phyloP scores from a whole-genome alignment of 805 yeast genomes.

The Wickerhamiella allomyrinae region DNA sequence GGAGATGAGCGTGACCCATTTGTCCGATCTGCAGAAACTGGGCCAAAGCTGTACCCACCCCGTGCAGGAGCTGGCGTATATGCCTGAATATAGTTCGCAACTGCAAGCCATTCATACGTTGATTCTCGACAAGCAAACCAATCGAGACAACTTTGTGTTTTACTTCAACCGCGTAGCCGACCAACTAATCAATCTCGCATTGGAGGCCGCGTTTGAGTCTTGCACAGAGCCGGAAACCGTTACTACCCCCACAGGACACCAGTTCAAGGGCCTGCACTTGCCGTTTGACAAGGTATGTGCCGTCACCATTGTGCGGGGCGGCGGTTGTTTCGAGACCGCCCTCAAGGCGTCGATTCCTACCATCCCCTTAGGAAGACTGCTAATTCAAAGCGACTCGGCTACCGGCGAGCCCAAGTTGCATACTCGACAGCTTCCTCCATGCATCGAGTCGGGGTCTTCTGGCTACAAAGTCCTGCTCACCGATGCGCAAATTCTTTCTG shows the following conservation, averaged over 20 bases:
- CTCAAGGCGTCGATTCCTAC: conserved; percentile 65
- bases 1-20: conserved; percentile 51
- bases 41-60: conserved; percentile 26
- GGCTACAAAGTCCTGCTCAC: conserved; percentile 43
- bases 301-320: conserved; percentile 73
- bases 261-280: conserved; percentile 22
- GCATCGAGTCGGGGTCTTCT: conserved; percentile 14
- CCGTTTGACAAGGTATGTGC: conserved; percentile 43
- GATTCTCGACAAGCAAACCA: conserved; percentile 39
- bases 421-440: conserved; percentile 54
- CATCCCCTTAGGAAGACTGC: conserved; percentile 62
- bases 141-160: conserved; percentile 68
- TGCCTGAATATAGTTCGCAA: conserved; percentile 38
- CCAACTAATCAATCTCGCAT: conserved; percentile 50
- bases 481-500: conserved; percentile 82
- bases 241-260: conserved; percentile 30
- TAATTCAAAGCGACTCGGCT: conserved; percentile 72
- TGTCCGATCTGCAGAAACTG: conserved; percentile 45
- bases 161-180: conserved; percentile 74
- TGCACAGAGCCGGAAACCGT: conserved; percentile 24
- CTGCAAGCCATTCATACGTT: conserved; percentile 58
- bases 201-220: conserved; percentile 31
- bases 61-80: conserved; percentile 4
- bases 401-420: conserved; percentile 95
- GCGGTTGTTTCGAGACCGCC: conserved; percentile 80